Base-by-base conservation (phyloP, 331 rosid genomes). In the Rosa hybrid region DNA sequence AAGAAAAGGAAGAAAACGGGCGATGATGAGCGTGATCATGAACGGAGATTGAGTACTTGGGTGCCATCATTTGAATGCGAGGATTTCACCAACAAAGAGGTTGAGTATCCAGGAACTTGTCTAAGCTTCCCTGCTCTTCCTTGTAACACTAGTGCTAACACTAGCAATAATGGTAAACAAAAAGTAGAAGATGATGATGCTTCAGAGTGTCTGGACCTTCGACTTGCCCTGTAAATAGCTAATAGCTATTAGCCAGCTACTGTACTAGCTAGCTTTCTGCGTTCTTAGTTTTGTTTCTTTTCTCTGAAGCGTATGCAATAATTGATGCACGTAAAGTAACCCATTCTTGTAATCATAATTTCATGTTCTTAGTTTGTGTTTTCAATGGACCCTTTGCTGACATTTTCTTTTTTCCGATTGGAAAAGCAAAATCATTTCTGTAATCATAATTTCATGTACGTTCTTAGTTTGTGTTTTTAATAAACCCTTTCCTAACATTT, bases 1-100 rank as follows among this genome's bases (percentile, higher is more conserved):
- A 54, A 74, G 46, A 68, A 64, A 49, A 71, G 74, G 69, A 82
- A 82, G 80, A 77, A 12, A 12, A 30, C 7, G 79, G 3, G 44
- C 2, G 72, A 20, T 3, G 80, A 8, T 8, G 72, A 45, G 6
- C 57, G 3, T 9, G 80, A 8, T 1, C n/a, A 68, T 18, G 1
- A 18, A 14, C 48, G 54, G 27, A 3, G 67, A 49, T 9, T 50
- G 77, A 46, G 27, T 72, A 6, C n/a, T 60, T 76, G 80, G 72
- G 60, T 76, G 34, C 80, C 80, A 46, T 44, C 12, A 7, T 76
- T 76, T 46, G 45, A 62, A 27, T 6, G 49, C 34, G 80, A 17
- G 48, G 80, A 63, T 63, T 76, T 62, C 49, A 25, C n/a, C 17
- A 13, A 12, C 18, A 62, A 20, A 17, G 59, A 76, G 23, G 20